These are phyloP conservation scores for Cyclanthera cordifolia DNA, from an alignment of 306 rosid species.

Conservation along the genomic window DNA sequence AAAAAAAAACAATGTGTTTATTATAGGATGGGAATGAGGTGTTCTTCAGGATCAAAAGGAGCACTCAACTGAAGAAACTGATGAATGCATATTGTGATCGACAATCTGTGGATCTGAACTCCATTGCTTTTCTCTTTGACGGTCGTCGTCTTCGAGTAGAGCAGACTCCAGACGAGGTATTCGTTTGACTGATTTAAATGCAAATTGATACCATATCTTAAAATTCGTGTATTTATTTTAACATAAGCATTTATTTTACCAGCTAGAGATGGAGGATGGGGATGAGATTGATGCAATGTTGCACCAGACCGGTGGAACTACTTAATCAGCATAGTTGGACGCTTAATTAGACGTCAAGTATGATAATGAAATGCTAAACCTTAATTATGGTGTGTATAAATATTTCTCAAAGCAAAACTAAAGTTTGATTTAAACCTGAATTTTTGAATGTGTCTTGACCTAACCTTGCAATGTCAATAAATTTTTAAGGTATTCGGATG, in stretches of 20 bases:
- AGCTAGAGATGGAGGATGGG: slow-evolving; percentile 68
- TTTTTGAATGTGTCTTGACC: no score
- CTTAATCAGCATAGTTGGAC: no score
- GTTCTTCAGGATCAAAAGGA: slow-evolving; percentile 53
- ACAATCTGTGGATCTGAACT: slow-evolving; percentile 40
- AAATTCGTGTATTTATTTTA: no score
- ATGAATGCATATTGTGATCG: slow-evolving; percentile 69
- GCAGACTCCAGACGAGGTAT: slow-evolving; percentile 71
- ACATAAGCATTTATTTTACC: neutral
- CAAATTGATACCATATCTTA: no score
- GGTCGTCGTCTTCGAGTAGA: slow-evolving; percentile 56
- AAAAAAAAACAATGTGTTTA: no score
- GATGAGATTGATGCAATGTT: slow-evolving; percentile 66
- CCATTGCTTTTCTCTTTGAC: slow-evolving; percentile 52
- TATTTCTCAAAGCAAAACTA: no score
- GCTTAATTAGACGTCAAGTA: no score
- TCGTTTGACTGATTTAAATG: neutral
- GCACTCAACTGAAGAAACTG: slow-evolving; percentile 61
- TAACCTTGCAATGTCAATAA: no score
- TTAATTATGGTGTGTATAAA: no score
- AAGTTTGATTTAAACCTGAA: no score
- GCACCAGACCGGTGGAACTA: slow-evolving; percentile 56
- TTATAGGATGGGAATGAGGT: slow-evolving; percentile 58
- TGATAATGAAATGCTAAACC: no score
- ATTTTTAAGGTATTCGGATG: no score